Base-by-base conservation (phyloP, 2,329 filamentous ascomycete species). In the Hymenoscyphus occultus region DNA sequence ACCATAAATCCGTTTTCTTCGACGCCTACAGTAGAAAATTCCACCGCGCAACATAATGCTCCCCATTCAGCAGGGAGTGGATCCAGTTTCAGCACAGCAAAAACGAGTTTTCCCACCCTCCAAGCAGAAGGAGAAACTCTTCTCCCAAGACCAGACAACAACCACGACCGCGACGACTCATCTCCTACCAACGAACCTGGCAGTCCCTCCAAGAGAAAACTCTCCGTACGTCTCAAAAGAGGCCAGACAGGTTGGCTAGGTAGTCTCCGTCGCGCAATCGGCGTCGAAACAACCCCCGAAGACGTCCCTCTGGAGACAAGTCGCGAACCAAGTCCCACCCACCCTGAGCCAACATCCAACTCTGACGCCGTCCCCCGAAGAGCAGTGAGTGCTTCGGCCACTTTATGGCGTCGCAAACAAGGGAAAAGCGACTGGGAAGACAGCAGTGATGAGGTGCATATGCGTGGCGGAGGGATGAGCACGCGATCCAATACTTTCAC, bases 161-260 rank as follows among this genome's bases (percentile, higher is more conserved):
- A 58, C 5, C 58, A 56, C 12, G 56, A 57, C 2, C 59, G 66
- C 6, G 68, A 72, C 2, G 48, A 67, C 51, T 71, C 71, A 0
- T 69, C 71, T 2, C 69, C 65, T n/a, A 61, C 59, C 9, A 63
- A 68, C 3, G 59, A 57, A 7, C 80, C 83, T 1, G 80, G 84
- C 0, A 85, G 84, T 61, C 81, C 87, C 22, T 85, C 85, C 74
- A 83, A 88, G 78, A 78, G 72, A 13, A 87, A 86, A 72, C 78
- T 81, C 5, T 40, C 56, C 3, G 58, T 39, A 1, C 39, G 56
- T 14, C 56, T 31, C 14, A 71, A 4, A 64, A 67, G 22, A 10
- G 59, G 68, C 48, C 65, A 67, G 63, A 65, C 66, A 31, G 69
- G 54, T 77, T 91, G 89, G 87, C 79, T 93, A 12, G 89, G 89